Evolutionary conservation across 208 protist genomes (phyloP).

Genomic region (Tritrichomonas musculus): DNA sequence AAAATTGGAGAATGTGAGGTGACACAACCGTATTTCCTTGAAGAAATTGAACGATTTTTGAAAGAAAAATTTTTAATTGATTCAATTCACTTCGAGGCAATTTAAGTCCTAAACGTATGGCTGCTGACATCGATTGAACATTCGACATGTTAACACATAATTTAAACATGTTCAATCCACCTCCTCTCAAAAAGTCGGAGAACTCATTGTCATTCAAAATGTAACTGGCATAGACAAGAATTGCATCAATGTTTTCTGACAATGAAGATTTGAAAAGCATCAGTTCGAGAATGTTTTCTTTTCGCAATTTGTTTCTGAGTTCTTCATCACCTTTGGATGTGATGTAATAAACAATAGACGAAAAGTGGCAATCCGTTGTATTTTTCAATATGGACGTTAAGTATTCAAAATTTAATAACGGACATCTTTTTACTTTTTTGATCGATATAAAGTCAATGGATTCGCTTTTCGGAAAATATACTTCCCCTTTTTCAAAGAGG

Average conservation of each 20-base stretch:
- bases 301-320: background rate
- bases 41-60: background rate
- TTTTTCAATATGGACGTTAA: background rate
- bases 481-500: background rate
- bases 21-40: background rate
- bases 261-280: background rate
- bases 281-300: background rate
- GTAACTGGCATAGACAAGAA: background rate
- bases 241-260: background rate
- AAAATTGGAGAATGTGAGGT: background rate
- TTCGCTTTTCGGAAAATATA: slow-evolving; percentile 8
- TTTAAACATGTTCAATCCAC: background rate
- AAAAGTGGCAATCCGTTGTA: background rate
- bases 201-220: background rate
- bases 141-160: background rate
- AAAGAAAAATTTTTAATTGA: background rate
- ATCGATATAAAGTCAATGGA: background rate
- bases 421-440: background rate
- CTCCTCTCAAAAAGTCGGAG: background rate
- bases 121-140: background rate
- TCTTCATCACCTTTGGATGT: background rate
- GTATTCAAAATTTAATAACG: background rate
- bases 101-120: background rate
- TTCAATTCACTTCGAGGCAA: background rate
- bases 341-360: background rate